Percentiles rank a stretch among this genome's conserved stretches.
These are phyloP conservation scores for Panus rudis DNA, from an alignment of 768 basidiomycete species.

Conservation along the genomic window DNA sequence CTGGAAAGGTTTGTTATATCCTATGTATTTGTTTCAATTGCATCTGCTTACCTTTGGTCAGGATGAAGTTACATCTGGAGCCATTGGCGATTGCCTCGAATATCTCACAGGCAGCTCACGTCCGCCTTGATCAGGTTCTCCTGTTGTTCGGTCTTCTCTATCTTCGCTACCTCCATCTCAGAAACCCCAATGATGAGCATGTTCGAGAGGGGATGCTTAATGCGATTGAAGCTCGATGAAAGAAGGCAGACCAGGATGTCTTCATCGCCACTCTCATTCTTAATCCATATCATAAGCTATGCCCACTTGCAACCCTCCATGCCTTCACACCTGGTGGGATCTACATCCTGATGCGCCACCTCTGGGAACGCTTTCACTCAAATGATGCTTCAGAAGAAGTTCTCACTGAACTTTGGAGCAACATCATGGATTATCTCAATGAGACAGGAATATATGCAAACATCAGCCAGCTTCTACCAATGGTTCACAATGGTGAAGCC, in stretches of 20 bases:
- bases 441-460: too few relatives aligned
- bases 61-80: slow-evolving; percentile 20
- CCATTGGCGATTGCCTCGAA: slow-evolving; percentile 24
- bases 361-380: too few relatives aligned
- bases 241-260: slow-evolving; percentile 19
- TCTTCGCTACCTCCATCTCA: neutral
- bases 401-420: too few relatives aligned
- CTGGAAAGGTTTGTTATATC: slow-evolving; percentile 20
- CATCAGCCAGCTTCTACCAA: too few relatives aligned
- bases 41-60: neutral
- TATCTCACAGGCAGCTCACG: slow-evolving; percentile 17
- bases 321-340: too few relatives aligned
- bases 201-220: slow-evolving; percentile 17
- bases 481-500: too few relatives aligned
- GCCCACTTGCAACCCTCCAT: slow-evolving; percentile 2
- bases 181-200: slow-evolving; percentile 5
- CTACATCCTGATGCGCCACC: too few relatives aligned
- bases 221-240: slow-evolving; percentile 22
- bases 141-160: slow-evolving; percentile 20
- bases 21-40: neutral
- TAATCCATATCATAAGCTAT: neutral
- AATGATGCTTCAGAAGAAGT: too few relatives aligned
- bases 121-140: slow-evolving; percentile 20
- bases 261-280: slow-evolving; percentile 16
- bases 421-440: too few relatives aligned